A percentile compares a stretch with the other conserved stretches of the same genome.
phyloP scores from a whole-genome alignment of 2,329 filamentous ascomycete species.

The Colletotrichum spaethianum region DNA sequence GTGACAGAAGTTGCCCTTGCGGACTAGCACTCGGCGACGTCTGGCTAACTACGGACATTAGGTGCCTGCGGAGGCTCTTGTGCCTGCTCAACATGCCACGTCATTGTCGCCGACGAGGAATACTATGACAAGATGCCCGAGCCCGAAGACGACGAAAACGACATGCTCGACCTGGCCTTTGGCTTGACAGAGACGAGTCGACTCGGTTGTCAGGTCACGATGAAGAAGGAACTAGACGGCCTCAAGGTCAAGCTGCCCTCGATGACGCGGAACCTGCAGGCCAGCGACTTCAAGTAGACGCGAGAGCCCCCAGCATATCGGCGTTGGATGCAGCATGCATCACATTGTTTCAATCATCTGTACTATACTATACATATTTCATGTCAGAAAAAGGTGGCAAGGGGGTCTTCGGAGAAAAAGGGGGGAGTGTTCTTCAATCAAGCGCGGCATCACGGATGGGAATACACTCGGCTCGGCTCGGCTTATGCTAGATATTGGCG shows the following conservation, averaged over 20 bases:
- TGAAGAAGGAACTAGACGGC: constrained; percentile 92
- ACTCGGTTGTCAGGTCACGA: constrained; percentile 90
- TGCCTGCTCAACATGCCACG: constrained; percentile 93
- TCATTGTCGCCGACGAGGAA: constrained; percentile 82
- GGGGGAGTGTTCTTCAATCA: constrained; percentile 20
- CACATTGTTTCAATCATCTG: constrained; percentile 33
- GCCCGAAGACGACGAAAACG: constrained; percentile 85
- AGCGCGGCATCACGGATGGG: constrained; percentile 34
- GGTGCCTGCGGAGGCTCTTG: constrained; percentile 95
- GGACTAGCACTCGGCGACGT: not conserved
- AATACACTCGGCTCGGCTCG: constrained; percentile 29
- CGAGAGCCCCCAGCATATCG: not conserved
- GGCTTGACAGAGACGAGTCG: constrained; percentile 88
- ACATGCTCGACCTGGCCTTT: constrained; percentile 93
- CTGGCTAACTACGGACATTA: constrained; percentile 44
- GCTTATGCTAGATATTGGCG: constrained; percentile 41
- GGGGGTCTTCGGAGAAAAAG: not conserved
- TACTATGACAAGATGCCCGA: constrained; percentile 85
- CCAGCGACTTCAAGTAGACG: constrained; percentile 82
- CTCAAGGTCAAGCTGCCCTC: constrained; percentile 86
- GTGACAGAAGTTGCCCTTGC: constrained; percentile 38
- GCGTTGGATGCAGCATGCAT: constrained; percentile 31
- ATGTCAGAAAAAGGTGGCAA: constrained; percentile 2
- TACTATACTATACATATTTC: constrained; percentile 38
- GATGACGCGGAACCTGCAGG: constrained; percentile 97